These are phyloP conservation scores for Fusarium sarcochroum DNA, from an alignment of 2,329 filamentous ascomycete genomes.

Conservation along the genomic window DNA sequence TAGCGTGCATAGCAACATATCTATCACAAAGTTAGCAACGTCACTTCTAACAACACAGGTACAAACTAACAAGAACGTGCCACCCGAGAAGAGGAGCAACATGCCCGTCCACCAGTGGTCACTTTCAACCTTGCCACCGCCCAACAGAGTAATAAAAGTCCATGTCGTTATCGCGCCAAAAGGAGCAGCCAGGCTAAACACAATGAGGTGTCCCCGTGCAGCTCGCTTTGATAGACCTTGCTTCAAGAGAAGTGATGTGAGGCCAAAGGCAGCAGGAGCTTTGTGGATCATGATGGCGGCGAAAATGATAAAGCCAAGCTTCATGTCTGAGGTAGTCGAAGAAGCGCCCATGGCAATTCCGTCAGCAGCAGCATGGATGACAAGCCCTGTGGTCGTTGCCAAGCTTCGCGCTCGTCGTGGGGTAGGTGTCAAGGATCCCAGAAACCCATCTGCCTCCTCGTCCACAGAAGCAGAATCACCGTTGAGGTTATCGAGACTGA, in stretches of 20 bases:
- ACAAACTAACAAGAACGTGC: slow-evolving; percentile 87
- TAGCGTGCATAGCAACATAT: slow-evolving; percentile 98
- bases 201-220: slow-evolving; percentile 85
- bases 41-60: not conserved
- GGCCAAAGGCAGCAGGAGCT: slow-evolving; percentile 92
- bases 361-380: slow-evolving; percentile 95
- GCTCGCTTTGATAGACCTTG: slow-evolving; percentile 91
- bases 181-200: slow-evolving; percentile 93
- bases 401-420: slow-evolving; percentile 74
- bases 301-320: slow-evolving; percentile 92
- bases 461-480: slow-evolving; percentile 65
- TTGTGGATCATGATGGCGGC: slow-evolving; percentile 98
- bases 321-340: slow-evolving; percentile 78
- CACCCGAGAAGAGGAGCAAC: slow-evolving; percentile 92
- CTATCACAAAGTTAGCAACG: slow-evolving; percentile 60
- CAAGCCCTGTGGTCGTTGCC: slow-evolving; percentile 92
- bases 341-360: slow-evolving; percentile 97
- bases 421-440: slow-evolving; percentile 70
- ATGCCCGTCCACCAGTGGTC: slow-evolving; percentile 93
- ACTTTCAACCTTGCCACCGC: slow-evolving; percentile 70
- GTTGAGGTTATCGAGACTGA: slow-evolving; percentile 87
- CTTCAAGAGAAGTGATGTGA: slow-evolving; percentile 91
- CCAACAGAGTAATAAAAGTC: slow-evolving; percentile 80
- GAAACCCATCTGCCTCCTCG: slow-evolving; percentile 70
- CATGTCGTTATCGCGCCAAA: slow-evolving; percentile 88